phyloP scores from a whole-genome alignment of 768 basidiomycete species.

The Russula abietina region DNA sequence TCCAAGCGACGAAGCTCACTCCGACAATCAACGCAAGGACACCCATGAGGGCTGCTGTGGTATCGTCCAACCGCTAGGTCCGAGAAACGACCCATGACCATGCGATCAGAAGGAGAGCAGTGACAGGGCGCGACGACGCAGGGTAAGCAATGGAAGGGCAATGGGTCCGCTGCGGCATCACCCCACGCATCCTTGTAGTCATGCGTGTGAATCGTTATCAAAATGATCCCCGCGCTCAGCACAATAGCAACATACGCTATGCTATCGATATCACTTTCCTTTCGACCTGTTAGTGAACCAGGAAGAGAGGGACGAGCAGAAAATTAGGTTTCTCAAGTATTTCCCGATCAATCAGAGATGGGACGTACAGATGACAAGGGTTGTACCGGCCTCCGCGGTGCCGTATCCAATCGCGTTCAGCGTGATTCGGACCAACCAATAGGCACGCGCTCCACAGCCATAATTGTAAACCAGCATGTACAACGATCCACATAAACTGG shows the following conservation, averaged over 20 bases:
- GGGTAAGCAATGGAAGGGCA: slow-evolving; percentile 43
- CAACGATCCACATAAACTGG: slow-evolving; percentile 23
- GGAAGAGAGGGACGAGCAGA: too few relatives aligned
- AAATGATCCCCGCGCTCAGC: slow-evolving; percentile 36
- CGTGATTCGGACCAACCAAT: slow-evolving; percentile 36
- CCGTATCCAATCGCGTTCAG: slow-evolving; percentile 34
- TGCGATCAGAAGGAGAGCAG: slow-evolving; percentile 32
- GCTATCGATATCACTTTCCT: slow-evolving; percentile 26
- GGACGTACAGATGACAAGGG: slow-evolving; percentile 33
- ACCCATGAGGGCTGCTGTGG: slow-evolving; percentile 30
- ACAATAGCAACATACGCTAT: slow-evolving; percentile 32
- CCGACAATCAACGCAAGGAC: slow-evolving; percentile 34
- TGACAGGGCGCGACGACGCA: slow-evolving; percentile 29
- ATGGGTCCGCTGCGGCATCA: slow-evolving; percentile 35
- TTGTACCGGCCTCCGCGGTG: slow-evolving; percentile 36
- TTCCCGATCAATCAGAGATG: not conserved
- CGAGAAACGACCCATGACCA: slow-evolving; percentile 37
- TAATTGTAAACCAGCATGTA: slow-evolving; percentile 29
- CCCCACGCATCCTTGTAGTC: slow-evolving; percentile 44
- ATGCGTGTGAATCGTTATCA: slow-evolving; percentile 45
- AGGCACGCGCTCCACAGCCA: slow-evolving; percentile 18
- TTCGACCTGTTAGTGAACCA: not conserved
- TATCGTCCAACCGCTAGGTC: slow-evolving; percentile 35
- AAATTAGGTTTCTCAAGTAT: not conserved
- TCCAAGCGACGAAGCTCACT: slow-evolving; percentile 15